phyloP scores from a whole-genome alignment of 208 protist genomes.

The Trypanosoma brucei region DNA sequence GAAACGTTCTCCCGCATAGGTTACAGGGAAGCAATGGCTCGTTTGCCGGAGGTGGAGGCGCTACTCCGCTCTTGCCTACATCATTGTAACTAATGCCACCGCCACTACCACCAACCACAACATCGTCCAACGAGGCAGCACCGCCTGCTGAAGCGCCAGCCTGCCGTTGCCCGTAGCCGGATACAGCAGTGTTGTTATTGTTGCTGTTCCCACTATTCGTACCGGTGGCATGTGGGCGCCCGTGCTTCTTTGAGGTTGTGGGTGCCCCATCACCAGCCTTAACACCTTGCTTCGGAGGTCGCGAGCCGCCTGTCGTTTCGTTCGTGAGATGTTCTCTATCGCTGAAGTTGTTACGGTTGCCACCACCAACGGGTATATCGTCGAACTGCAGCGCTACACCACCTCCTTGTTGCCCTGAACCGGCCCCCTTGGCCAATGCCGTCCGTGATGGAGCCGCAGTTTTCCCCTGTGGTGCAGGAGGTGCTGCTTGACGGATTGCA shows the following conservation, averaged over 20 bases:
- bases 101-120: conserved; percentile 16
- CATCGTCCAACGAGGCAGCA: conserved; percentile 8
- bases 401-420: neutral
- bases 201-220: neutral
- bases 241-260: neutral
- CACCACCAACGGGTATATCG: conserved; percentile 39
- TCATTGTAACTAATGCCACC: conserved; percentile 12
- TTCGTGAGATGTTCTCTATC: conserved; percentile 1
- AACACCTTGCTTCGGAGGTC: neutral
- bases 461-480: conserved; percentile 4
- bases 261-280: neutral
- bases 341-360: conserved; percentile 22
- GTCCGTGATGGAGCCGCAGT: neutral
- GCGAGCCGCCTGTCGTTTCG: neutral
- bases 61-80: conserved; percentile 23
- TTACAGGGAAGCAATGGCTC: conserved; percentile 58
- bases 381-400: conserved; percentile 31
- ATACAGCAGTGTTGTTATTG: neutral
- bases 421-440: neutral
- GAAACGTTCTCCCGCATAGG: conserved; percentile 70
- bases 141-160: no score
- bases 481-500: neutral
- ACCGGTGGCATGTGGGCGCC: neutral
- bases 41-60: conserved; percentile 13
- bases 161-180: neutral